A percentile compares a stretch with the other conserved stretches of the same genome.
Evolutionary conservation across 805 yeast species (phyloP).

Genomic region (Candida alai): DNA sequence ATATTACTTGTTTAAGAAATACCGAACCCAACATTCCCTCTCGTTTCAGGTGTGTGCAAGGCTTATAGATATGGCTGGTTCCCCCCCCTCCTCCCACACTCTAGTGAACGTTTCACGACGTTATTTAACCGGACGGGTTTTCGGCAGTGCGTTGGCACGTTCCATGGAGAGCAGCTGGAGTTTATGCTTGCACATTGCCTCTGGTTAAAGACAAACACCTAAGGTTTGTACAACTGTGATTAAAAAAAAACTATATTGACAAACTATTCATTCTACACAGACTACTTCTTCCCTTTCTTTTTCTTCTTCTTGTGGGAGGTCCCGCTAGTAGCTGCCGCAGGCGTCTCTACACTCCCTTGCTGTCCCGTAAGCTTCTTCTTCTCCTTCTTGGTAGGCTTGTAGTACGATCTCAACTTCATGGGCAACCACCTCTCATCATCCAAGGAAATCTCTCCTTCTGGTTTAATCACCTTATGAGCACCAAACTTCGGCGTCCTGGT

Average conservation of each 20-base stretch:
- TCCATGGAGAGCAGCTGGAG: too few relatives aligned
- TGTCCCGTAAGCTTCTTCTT: conserved; percentile 23
- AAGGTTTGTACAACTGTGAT: too few relatives aligned
- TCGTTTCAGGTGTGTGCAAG: too few relatives aligned
- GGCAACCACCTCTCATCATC: conserved; percentile 88
- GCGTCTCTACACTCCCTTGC: conserved; percentile 18
- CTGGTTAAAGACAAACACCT: too few relatives aligned
- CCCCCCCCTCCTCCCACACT: too few relatives aligned
- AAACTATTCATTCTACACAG: background rate
- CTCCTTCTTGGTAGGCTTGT: conserved; percentile 72
- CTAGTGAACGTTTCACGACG: too few relatives aligned
- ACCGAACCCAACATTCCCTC: too few relatives aligned
- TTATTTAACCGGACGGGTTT: too few relatives aligned
- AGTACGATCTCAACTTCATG: conserved; percentile 76
- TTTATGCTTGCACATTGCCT: too few relatives aligned
- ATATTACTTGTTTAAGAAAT: too few relatives aligned
- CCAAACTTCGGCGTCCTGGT: conserved; percentile 26
- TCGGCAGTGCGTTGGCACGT: too few relatives aligned
- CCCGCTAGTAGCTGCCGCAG: conserved; percentile 9
- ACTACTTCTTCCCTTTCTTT: conserved; percentile 23
- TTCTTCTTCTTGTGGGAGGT: conserved; percentile 19
- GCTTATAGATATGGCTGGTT: too few relatives aligned
- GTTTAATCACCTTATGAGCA: conserved; percentile 23
- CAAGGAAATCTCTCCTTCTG: conserved; percentile 23
- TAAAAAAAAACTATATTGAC: background rate